These are phyloP conservation scores for Paecilomyces sp. DNA, from an alignment of 2,329 filamentous ascomycete species.

Conservation along the genomic window DNA sequence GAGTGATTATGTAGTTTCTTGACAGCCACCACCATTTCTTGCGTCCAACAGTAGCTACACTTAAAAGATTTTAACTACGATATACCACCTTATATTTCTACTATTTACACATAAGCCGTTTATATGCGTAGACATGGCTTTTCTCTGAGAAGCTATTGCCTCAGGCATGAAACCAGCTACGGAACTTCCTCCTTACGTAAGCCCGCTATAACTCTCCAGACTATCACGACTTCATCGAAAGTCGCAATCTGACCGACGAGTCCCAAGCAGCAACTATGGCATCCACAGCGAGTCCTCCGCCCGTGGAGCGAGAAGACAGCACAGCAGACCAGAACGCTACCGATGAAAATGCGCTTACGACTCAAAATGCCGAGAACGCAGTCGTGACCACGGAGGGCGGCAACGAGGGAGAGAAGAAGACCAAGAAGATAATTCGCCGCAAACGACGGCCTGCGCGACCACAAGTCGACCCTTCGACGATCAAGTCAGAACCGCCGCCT, in stretches of 20 bases:
- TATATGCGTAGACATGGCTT: too few relatives aligned
- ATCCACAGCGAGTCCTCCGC: constrained; percentile 28
- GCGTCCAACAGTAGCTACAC: too few relatives aligned
- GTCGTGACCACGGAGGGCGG: constrained; percentile 23
- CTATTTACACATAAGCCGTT: too few relatives aligned
- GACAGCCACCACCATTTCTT: too few relatives aligned
- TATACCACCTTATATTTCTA: too few relatives aligned
- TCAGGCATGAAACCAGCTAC: not conserved
- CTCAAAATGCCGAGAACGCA: constrained; percentile 7
- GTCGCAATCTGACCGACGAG: not conserved
- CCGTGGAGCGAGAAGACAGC: constrained; percentile 39
- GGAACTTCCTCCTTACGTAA: constrained; percentile 4
- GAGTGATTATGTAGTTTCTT: too few relatives aligned
- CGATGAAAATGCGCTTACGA: constrained; percentile 11
- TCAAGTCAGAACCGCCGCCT: constrained; percentile 77
- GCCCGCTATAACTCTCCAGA: constrained; percentile 2
- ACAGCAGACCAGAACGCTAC: constrained; percentile 1
- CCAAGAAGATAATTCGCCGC: constrained; percentile 86
- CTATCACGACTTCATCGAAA: constrained; percentile 1
- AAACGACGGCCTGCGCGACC: constrained; percentile 84
- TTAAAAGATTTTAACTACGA: too few relatives aligned
- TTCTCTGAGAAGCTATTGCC: not conserved
- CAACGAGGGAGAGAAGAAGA: constrained; percentile 48
- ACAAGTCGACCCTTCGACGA: constrained; percentile 77
- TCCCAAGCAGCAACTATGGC: constrained; percentile 16